Conservation (phyloP, 176 grass and related monocot genomes). For the Carex myosuroides region DNA sequence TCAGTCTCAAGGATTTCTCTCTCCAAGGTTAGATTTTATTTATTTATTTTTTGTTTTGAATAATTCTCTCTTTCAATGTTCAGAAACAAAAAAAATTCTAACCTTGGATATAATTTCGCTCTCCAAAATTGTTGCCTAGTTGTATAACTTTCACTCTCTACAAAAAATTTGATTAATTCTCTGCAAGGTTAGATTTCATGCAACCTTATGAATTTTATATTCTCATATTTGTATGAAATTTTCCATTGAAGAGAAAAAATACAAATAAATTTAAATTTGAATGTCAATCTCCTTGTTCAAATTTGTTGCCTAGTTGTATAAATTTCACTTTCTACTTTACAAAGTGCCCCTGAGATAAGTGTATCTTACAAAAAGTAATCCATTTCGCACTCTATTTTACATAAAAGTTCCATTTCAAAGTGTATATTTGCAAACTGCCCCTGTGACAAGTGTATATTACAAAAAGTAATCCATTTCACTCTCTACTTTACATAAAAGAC, state of each 20-base stretch:
- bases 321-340: neutral
- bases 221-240: too few relatives aligned
- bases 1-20: constrained; percentile 97
- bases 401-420: too few relatives aligned
- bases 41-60: neutral
- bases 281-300: neutral
- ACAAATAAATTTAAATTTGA: too few relatives aligned
- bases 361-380: neutral
- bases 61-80: neutral
- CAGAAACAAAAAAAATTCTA: neutral
- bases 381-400: neutral
- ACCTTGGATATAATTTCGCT: neutral
- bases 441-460: neutral
- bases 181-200: too few relatives aligned
- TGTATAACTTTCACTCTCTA: neutral
- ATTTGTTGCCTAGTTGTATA: neutral
- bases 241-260: too few relatives aligned
- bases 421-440: neutral
- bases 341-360: neutral
- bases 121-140: neutral
- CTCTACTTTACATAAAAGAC: neutral
- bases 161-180: too few relatives aligned
- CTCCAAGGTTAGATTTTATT: constrained; percentile 66
- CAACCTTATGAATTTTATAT: too few relatives aligned
- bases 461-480: neutral